Evolutionary conservation across 495 filamentous ascomycete genomes (phyloP), one percentile per base, ranked within the genome.

Genomic region (Penicillium coffeae): DNA sequence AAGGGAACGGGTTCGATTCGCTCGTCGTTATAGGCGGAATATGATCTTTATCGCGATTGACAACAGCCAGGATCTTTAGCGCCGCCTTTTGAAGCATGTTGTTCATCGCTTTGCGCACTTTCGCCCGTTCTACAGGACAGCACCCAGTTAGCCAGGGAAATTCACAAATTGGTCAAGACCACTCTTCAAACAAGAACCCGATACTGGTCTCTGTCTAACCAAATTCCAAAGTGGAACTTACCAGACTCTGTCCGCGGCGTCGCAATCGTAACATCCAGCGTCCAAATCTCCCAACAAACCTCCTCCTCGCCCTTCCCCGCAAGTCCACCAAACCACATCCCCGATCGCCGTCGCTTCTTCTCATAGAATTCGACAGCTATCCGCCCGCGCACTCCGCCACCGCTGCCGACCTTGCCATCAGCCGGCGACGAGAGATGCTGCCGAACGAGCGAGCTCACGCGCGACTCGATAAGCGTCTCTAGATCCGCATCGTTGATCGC

Each of bases 221-320:
- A n/a, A n/a, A 8, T 34, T 18, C 14, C 16, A 15, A 35, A 6
- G 19, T 19, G 14, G 3, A 22, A 62, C 64, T 53, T 75, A 95
- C 92, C 92, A 46, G 82, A 83, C 52, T 97, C 94, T 4, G 89
- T 96, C 64, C 85, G 72, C 25, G 91, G 90, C 42, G 85, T 91
- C 2, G 90, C 88, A 20, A 97, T 80, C 8, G 90, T 95, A 25
- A 97, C 88, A 65, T 91, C 89, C 55, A 97, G 66, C 18, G 85
- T 86, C 93, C 93, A 98, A 52, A 82, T 83, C 75, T 98, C 93
- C 93, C 93, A 98, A 56, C 89, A 93, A 2, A 96, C 82, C 63
- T 96, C 92, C 62, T 98, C 90, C 42, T 93, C 89, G 3, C 80
- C 82, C 59, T 87, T 88, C 21, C 71, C 71, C 6, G 71, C 63